phyloP scores from a whole-genome alignment of 805 yeast species.

The Candida ascalaphidarum region DNA sequence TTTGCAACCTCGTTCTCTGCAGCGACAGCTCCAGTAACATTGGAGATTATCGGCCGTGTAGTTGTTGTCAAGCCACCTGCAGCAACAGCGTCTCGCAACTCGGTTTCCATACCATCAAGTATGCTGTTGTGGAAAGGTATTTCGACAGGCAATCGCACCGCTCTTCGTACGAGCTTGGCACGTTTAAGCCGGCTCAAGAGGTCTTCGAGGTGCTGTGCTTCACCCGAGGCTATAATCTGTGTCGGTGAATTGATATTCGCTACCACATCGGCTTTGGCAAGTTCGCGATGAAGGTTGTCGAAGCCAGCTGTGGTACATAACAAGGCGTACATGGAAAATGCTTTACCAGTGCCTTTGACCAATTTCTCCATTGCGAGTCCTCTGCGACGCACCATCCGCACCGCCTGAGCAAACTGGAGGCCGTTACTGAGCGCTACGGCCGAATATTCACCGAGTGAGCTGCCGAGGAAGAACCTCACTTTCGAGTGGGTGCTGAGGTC shows the following conservation, averaged over 20 bases:
- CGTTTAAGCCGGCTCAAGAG: conserved; percentile 9
- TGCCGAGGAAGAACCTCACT: conserved; percentile 6
- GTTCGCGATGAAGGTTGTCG: too few relatives aligned
- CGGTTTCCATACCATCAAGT: conserved; percentile 27
- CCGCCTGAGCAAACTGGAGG: conserved; percentile 6
- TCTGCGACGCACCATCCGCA: conserved; percentile 8
- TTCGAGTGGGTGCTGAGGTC: conserved; percentile 9
- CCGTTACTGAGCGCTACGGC: conserved; percentile 8
- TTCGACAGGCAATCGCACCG: conserved; percentile 30
- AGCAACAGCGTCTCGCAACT: conserved; percentile 15
- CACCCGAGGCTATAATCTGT: conserved; percentile 41
- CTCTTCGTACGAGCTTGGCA: conserved; percentile 13
- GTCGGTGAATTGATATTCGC: conserved; percentile 38
- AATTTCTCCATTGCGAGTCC: conserved; percentile 7
- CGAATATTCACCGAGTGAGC: conserved; percentile 11
- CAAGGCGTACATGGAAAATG: conserved; percentile 26
- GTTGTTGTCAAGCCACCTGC: conserved; percentile 3
- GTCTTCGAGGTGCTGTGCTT: conserved; percentile 11
- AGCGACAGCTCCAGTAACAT: conserved; percentile 21
- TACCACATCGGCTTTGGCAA: too few relatives aligned
- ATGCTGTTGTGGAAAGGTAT: conserved; percentile 44
- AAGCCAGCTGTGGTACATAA: conserved; percentile 17
- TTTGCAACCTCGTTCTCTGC: conserved; percentile 11
- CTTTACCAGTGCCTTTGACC: conserved; percentile 1
- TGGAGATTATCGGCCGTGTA: conserved; percentile 30